A percentile compares a stretch with the other conserved stretches of the same genome.
phyloP scores from a whole-genome alignment of 768 basidiomycete species.

The Auricularia heimuer region DNA sequence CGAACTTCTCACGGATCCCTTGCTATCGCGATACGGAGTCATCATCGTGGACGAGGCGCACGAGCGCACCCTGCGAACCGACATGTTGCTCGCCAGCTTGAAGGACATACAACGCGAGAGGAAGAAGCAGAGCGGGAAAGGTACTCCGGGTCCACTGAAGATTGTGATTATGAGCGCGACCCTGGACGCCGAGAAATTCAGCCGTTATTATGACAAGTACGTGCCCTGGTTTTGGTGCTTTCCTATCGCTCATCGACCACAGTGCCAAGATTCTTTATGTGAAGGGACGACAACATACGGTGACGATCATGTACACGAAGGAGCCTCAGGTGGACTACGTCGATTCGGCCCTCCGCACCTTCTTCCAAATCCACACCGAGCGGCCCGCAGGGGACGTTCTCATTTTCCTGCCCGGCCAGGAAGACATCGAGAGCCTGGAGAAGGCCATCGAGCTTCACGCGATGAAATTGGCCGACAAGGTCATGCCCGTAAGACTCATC shows the following conservation, averaged over 20 bases:
- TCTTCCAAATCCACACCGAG: slow-evolving; percentile 86
- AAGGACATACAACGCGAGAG: slow-evolving; percentile 68
- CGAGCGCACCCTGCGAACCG: slow-evolving; percentile 89
- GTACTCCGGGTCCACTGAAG: slow-evolving; percentile 61
- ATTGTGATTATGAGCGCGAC: slow-evolving; percentile 97
- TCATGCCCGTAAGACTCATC: slow-evolving; percentile 34
- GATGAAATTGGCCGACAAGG: slow-evolving; percentile 53
- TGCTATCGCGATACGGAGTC: slow-evolving; percentile 74
- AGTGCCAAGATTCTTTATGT: slow-evolving; percentile 87
- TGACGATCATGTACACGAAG: slow-evolving; percentile 71
- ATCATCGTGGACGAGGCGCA: slow-evolving; percentile 96
- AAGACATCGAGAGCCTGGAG: slow-evolving; percentile 87
- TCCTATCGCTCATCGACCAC: slow-evolving; percentile 5
- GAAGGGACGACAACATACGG: slow-evolving; percentile 87
- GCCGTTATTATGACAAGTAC: slow-evolving; percentile 74
- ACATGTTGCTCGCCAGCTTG: slow-evolving; percentile 82
- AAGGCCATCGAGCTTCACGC: slow-evolving; percentile 63
- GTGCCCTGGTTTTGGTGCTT: slow-evolving; percentile 14
- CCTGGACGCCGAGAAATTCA: slow-evolving; percentile 90
- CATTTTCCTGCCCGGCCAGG: slow-evolving; percentile 93
- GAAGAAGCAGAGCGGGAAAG: slow-evolving; percentile 38
- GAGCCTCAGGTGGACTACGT: slow-evolving; percentile 73
- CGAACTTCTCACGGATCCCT: slow-evolving; percentile 72
- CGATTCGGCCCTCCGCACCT: slow-evolving; percentile 82
- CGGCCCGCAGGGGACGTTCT: slow-evolving; percentile 79